Conservation (phyloP, 257 asterid genomes). For the Salvia miltiorrhiza region DNA sequence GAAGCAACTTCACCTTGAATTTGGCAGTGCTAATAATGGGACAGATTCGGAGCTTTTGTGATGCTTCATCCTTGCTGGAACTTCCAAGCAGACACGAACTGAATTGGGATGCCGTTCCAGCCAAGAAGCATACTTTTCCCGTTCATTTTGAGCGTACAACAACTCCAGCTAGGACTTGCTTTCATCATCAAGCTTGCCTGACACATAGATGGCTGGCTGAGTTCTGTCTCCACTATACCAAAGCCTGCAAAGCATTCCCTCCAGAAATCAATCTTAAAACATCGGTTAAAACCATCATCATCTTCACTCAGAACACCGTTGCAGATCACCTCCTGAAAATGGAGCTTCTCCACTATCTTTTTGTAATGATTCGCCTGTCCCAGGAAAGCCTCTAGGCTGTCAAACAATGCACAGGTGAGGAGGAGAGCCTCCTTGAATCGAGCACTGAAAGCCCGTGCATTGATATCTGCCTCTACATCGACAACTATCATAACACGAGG, state of each 20-base stretch:
- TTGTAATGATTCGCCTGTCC: background rate
- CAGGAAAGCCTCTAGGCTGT: conserved; percentile 25
- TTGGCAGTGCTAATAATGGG: background rate
- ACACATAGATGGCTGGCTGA: conserved; percentile 34
- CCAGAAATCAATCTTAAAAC: conserved; percentile 36
- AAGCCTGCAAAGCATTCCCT: conserved; percentile 22
- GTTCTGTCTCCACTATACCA: conserved; percentile 35
- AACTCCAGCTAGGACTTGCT: conserved; percentile 26
- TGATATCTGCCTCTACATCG: conserved; percentile 28
- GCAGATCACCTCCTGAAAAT: conserved; percentile 7
- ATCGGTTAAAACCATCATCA: background rate
- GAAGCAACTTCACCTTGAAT: background rate
- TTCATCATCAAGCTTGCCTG: conserved; percentile 33
- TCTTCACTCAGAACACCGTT: conserved; percentile 14
- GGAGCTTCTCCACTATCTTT: conserved; percentile 17
- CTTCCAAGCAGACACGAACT: conserved; percentile 44
- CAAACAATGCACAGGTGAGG: conserved; percentile 17
- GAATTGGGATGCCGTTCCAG: conserved; percentile 44
- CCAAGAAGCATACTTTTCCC: conserved; percentile 38
- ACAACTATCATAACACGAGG: conserved; percentile 25
- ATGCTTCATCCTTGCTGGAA: background rate
- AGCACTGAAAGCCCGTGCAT: conserved; percentile 8
- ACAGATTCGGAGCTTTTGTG: background rate
- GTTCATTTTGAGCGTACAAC: conserved; percentile 31
- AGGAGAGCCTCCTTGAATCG: conserved; percentile 24